These are phyloP conservation scores for Artomyces pyxidatus DNA, from an alignment of 768 basidiomycete species.

Conservation along the genomic window DNA sequence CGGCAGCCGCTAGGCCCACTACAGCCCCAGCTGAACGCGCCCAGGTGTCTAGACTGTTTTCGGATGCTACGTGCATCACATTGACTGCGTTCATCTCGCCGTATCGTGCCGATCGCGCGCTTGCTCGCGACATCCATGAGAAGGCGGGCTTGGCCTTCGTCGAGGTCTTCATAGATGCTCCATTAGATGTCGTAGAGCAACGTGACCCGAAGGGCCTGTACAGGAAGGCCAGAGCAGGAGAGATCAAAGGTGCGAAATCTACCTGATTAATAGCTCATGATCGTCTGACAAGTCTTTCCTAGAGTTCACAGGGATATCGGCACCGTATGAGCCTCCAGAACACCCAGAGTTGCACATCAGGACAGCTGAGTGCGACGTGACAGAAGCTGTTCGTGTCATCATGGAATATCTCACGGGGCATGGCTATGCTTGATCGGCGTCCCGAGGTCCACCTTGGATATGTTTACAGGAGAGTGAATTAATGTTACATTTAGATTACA, in stretches of 20 bases:
- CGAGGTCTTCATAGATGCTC: constrained; percentile 94
- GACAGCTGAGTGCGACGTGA: constrained; percentile 74
- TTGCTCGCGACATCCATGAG: constrained; percentile 78
- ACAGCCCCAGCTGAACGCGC: constrained; percentile 7
- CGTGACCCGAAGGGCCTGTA: constrained; percentile 98
- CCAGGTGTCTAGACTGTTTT: constrained; percentile 91
- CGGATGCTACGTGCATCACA: constrained; percentile 77
- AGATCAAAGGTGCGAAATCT: constrained; percentile 73
- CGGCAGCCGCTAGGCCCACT: neutral
- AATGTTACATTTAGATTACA: no score
- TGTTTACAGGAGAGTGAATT: no score
- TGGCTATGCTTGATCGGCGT: no score
- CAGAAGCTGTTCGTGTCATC: constrained; percentile 71
- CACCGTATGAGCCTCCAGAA: constrained; percentile 89
- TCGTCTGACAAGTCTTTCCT: neutral
- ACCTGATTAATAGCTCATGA: neutral
- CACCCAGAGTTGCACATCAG: constrained; percentile 87
- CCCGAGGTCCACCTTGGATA: no score
- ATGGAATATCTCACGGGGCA: constrained; percentile 68
- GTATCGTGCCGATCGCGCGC: constrained; percentile 78
- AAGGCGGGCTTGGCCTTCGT: constrained; percentile 70
- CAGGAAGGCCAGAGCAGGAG: constrained; percentile 90
- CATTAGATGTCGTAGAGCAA: constrained; percentile 77
- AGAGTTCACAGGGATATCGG: constrained; percentile 98
- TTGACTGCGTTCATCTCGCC: constrained; percentile 99